phyloP scores from a whole-genome alignment of 352 stramenopile species.

The Phytopythium delawarense region DNA sequence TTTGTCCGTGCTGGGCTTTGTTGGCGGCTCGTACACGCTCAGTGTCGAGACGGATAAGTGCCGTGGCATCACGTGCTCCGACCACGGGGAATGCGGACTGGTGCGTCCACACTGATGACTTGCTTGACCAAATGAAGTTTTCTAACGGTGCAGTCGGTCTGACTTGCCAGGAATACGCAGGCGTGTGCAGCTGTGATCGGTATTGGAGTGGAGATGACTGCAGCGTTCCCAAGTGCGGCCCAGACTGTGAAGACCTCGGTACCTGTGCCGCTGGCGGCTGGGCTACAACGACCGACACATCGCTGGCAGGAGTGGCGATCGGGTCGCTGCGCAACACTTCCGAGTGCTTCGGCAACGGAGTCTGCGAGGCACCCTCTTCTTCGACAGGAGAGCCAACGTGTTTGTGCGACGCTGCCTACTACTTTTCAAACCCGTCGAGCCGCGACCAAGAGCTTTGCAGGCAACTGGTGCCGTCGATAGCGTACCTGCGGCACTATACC shows the following conservation, averaged over 20 bases:
- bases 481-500: slow-evolving; percentile 52
- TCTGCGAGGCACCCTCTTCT: slow-evolving; percentile 31
- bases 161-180: slow-evolving; percentile 35
- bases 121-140: neutral
- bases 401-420: slow-evolving; percentile 61
- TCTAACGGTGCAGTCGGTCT: neutral
- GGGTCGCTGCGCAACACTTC: slow-evolving; percentile 46
- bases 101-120: slow-evolving; percentile 14
- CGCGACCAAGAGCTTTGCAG: slow-evolving; percentile 52
- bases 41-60: slow-evolving; percentile 64
- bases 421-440: slow-evolving; percentile 36
- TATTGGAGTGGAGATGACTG: slow-evolving; percentile 78
- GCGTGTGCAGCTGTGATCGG: slow-evolving; percentile 65
- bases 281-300: neutral
- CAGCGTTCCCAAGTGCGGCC: slow-evolving; percentile 63
- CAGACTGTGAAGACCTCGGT: slow-evolving; percentile 62
- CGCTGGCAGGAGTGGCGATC: slow-evolving; percentile 13
- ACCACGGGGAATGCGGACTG: slow-evolving; percentile 53
- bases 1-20: slow-evolving; percentile 63
- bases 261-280: slow-evolving; percentile 26
- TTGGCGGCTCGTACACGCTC: slow-evolving; percentile 25
- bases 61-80: slow-evolving; percentile 49
- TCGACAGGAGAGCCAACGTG: slow-evolving; percentile 30
- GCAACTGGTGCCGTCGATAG: slow-evolving; percentile 49
- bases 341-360: slow-evolving; percentile 73